A percentile compares a stretch with the other conserved stretches of the same genome.
phyloP scores from a whole-genome alignment of 164 flowering plant species.

The Nymphaea colorata region DNA sequence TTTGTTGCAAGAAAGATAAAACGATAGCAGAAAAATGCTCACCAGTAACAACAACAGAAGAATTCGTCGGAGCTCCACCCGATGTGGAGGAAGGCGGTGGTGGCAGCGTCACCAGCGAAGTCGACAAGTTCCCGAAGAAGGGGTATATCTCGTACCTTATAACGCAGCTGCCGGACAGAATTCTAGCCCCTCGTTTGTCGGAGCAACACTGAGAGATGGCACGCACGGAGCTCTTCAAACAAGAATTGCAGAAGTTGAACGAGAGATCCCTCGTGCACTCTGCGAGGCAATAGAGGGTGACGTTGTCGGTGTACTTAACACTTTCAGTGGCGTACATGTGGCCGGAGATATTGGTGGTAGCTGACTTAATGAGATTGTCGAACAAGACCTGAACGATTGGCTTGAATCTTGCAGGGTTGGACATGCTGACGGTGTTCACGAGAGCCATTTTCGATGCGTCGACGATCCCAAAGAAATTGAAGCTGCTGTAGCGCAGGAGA shows the following conservation, averaged over 20 bases:
- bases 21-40: too few species aligned
- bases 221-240: background rate
- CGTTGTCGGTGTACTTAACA: background rate
- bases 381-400: background rate
- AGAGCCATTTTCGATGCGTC: background rate
- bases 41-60: too few species aligned
- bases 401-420: constrained; percentile 1
- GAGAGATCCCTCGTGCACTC: constrained; percentile 5
- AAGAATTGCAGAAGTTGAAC: background rate
- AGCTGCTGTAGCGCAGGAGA: constrained; percentile 1
- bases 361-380: background rate
- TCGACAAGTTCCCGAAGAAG: background rate
- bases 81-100: background rate
- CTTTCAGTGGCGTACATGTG: background rate
- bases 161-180: constrained; percentile 3
- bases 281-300: constrained; percentile 1
- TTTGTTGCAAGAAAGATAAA: too few species aligned
- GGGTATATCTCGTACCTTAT: constrained; percentile 4
- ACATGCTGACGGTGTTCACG: background rate
- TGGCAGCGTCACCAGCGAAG: background rate
- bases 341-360: background rate
- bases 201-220: background rate
- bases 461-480: background rate
- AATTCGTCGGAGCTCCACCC: too few species aligned
- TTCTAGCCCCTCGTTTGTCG: constrained; percentile 1